Conservation (phyloP, 192 early-diverging fungal species). For the Linnemannia elongata region DNA sequence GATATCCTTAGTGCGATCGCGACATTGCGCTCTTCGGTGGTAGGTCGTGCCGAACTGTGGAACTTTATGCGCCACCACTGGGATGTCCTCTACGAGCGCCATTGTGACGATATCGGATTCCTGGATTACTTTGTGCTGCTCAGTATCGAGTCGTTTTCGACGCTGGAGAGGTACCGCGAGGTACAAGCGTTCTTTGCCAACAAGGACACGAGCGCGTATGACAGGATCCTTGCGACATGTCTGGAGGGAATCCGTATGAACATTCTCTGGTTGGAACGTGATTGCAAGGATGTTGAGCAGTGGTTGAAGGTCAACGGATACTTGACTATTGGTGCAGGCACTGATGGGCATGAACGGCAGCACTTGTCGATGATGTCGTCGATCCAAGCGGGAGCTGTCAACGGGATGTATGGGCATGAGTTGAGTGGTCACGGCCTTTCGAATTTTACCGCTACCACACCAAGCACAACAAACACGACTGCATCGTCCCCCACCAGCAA, state of each 20-base stretch:
- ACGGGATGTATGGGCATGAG: not conserved
- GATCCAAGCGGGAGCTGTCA: not conserved
- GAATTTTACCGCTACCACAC: not conserved
- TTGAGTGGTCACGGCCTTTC: not conserved
- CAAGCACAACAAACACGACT: not conserved
- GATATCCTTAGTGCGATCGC: conserved; percentile 65
- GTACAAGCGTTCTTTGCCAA: conserved; percentile 69
- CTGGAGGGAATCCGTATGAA: conserved; percentile 73
- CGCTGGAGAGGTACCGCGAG: conserved; percentile 62
- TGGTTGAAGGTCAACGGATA: conserved; percentile 42
- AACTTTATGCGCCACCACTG: conserved; percentile 75
- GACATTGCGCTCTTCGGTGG: conserved; percentile 63
- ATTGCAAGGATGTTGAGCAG: conserved; percentile 47
- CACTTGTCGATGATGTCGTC: conserved; percentile 1
- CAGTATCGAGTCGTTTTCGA: conserved; percentile 65
- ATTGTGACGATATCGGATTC: conserved; percentile 71
- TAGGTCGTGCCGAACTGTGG: conserved; percentile 73
- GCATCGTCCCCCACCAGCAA: not conserved
- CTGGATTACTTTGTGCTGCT: conserved; percentile 68
- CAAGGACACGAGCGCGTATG: conserved; percentile 66
- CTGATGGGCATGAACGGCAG: not conserved
- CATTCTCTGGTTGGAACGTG: conserved; percentile 52
- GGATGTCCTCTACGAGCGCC: conserved; percentile 65
- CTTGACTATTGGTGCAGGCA: conserved; percentile 2
- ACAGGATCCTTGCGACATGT: conserved; percentile 68